Conservation (phyloP, 208 protist genomes). For the Trypanosoma platydactyli region DNA sequence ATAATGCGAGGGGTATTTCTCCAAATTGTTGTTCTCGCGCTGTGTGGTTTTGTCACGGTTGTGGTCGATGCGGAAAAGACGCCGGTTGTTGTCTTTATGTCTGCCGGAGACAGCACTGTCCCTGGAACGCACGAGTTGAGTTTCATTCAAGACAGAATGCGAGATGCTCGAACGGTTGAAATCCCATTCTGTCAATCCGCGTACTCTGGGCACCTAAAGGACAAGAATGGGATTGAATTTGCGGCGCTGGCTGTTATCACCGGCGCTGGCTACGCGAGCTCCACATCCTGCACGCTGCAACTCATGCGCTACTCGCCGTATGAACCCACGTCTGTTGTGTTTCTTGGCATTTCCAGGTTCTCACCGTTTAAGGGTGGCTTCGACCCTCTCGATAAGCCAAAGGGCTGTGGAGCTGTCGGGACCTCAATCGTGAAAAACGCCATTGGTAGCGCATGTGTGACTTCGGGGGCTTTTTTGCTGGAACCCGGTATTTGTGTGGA, state of each 20-base stretch:
- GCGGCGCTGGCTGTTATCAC: slow-evolving; percentile 47
- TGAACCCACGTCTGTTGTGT: slow-evolving; percentile 35
- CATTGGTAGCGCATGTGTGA: slow-evolving; percentile 60
- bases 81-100: slow-evolving; percentile 37
- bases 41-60: neutral
- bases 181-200: slow-evolving; percentile 48
- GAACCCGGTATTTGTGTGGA: slow-evolving; percentile 48
- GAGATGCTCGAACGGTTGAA: slow-evolving; percentile 23
- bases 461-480: slow-evolving; percentile 42
- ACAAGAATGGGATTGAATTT: slow-evolving; percentile 34
- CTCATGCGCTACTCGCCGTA: slow-evolving; percentile 27
- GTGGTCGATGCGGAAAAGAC: neutral
- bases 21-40: neutral
- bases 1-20: neutral
- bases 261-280: slow-evolving; percentile 51
- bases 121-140: slow-evolving; percentile 45
- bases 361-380: slow-evolving; percentile 60
- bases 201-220: slow-evolving; percentile 39
- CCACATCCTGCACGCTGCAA: slow-evolving; percentile 48
- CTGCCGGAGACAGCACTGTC: slow-evolving; percentile 41
- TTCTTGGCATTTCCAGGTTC: slow-evolving; percentile 58
- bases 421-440: slow-evolving; percentile 23
- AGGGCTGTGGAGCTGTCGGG: slow-evolving; percentile 2
- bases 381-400: slow-evolving; percentile 45
- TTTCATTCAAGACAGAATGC: slow-evolving; percentile 38